Percentiles rank a stretch among this genome's conserved stretches.
Conservation (phyloP, 2,329 filamentous ascomycete genomes). For the Uncinocarpus reesii region DNA sequence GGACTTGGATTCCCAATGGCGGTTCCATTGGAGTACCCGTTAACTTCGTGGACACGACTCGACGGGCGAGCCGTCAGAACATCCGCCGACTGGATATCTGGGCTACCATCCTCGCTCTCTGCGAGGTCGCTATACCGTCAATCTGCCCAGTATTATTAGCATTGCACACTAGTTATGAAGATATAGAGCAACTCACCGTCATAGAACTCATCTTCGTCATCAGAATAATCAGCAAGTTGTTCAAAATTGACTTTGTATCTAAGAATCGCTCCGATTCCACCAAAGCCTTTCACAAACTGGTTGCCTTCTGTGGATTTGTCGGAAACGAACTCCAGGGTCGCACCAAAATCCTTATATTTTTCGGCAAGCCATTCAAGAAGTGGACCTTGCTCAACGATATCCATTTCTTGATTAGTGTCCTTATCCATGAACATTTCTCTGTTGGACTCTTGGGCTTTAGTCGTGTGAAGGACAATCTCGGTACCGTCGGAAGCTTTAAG, state of each 20-base stretch:
- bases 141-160: slow-evolving; percentile 44
- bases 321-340: slow-evolving; percentile 90
- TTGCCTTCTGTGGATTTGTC: slow-evolving; percentile 97
- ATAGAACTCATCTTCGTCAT: slow-evolving; percentile 90
- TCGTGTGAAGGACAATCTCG: slow-evolving; percentile 74
- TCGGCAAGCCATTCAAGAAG: slow-evolving; percentile 99
- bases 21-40: slow-evolving; percentile 27
- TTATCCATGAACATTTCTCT: slow-evolving; percentile 89
- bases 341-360: slow-evolving; percentile 96
- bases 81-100: slow-evolving; percentile 44
- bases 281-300: slow-evolving; percentile 99
- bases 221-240: slow-evolving; percentile 83
- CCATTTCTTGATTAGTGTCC: slow-evolving; percentile 94
- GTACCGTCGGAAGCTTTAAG: slow-evolving; percentile 67
- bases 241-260: slow-evolving; percentile 99
- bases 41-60: slow-evolving; percentile 28
- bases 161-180: not conserved
- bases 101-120: slow-evolving; percentile 72
- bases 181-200: slow-evolving; percentile 42
- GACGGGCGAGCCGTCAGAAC: slow-evolving; percentile 46
- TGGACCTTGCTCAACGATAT: slow-evolving; percentile 71
- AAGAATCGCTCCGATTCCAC: slow-evolving; percentile 92
- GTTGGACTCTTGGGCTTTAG: slow-evolving; percentile 70
- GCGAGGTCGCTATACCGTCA: slow-evolving; percentile 85
- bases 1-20: slow-evolving; percentile 24